Evolutionary conservation across 179 eudicot species (phyloP).

Genomic region (Silene vulgaris): DNA sequence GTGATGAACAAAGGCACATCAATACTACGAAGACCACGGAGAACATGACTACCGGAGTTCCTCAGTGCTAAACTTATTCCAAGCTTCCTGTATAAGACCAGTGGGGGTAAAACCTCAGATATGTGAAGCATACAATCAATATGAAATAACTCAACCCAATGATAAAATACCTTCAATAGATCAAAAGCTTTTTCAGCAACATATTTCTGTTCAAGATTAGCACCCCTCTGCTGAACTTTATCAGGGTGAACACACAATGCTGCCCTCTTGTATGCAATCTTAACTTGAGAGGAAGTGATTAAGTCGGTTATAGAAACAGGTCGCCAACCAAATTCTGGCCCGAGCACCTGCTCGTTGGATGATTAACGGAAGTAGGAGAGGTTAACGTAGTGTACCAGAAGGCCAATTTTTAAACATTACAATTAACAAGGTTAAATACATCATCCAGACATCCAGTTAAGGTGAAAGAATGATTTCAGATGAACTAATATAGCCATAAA

Average conservation of each 20-base stretch:
- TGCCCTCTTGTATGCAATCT: conserved; percentile 65
- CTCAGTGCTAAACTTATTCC: conserved; percentile 65
- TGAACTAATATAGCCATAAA: too few species aligned
- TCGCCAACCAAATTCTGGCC: conserved; percentile 77
- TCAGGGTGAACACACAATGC: conserved; percentile 78
- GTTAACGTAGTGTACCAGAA: not conserved
- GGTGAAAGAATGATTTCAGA: too few species aligned
- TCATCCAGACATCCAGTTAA: too few species aligned
- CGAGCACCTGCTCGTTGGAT: conserved; percentile 47
- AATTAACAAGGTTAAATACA: too few species aligned
- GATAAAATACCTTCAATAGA: conserved; percentile 63
- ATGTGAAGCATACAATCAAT: not conserved
- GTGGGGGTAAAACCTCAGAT: not conserved
- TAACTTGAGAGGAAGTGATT: conserved; percentile 65
- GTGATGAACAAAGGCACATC: not conserved
- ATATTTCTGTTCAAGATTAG: conserved; percentile 63
- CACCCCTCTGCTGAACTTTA: conserved; percentile 89
- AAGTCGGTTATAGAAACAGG: conserved; percentile 61
- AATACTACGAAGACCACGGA: not conserved
- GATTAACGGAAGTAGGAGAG: not conserved
- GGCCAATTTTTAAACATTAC: too few species aligned
- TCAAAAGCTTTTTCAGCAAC: conserved; percentile 89
- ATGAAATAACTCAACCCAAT: not conserved
- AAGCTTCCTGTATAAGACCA: conserved; percentile 37
- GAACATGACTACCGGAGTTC: conserved; percentile 33